Base-by-base conservation (phyloP, 2,329 filamentous ascomycete species). In the Aspergillus spinulosporus region DNA sequence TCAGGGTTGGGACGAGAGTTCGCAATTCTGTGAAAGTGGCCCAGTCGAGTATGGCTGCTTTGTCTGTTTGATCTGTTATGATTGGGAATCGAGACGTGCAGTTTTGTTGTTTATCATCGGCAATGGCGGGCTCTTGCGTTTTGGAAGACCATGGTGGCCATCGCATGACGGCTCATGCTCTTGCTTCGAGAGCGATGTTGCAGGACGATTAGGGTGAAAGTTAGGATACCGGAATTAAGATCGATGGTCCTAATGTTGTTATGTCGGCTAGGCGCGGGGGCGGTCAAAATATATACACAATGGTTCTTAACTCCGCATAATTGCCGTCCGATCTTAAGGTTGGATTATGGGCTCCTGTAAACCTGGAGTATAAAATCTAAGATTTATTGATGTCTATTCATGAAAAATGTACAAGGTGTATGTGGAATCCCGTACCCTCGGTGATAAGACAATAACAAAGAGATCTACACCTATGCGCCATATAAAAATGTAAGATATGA, bases 131-230 rank as follows among this genome's bases (percentile, higher is more conserved):
- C 55, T 61, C 53, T 42, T 67, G 60, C 36, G 71, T 65, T 59
- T 71, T 62, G 58, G 75, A 72, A 59, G 72, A 70, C 77, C 78
- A 79, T 72, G 74, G 74, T 57, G 76, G 74, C 78, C 78, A 81
- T 78, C 69, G 72, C 78, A 81, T 80, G 57, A 62, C 70, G 70
- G 61, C 65, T 65, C 71, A 68, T 67, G 59, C 62, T 63, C 63
- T 64, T 57, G 32, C 26, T 58, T 34, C 47, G 1, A 31, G 36
- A 42, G 47, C 14, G 26, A 15, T 49, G 32, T 15, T 6, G 34
- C 5, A 21, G 31, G 29, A 3, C 3, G n/a, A 9, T 28, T 40
- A 15, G n/a, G 12, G 48, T 12, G 21, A 31, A 31, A 31, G 36
- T 12, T 5, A 36, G 21, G 11, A 12, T 12, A 14, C 15, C 31